phyloP scores from a whole-genome alignment of 2,329 filamentous ascomycete genomes.

The Aureobasidium namibiae region DNA sequence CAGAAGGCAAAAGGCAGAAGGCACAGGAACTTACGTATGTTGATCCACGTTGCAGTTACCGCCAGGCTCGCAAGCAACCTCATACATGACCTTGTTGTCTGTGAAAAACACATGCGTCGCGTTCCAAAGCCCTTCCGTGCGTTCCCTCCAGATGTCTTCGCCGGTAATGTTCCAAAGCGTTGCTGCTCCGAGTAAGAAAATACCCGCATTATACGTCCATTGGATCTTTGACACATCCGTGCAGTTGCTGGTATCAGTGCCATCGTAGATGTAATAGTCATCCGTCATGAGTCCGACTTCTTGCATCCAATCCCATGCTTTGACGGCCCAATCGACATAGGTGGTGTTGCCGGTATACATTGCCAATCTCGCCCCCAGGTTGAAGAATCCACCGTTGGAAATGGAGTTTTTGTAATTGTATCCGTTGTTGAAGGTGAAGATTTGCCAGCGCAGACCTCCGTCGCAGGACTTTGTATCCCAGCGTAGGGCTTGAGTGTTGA shows the following conservation, averaged over 20 bases:
- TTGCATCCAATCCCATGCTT: constrained; percentile 27
- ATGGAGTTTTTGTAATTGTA: constrained; percentile 81
- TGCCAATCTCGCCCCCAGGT: constrained; percentile 54
- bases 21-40: constrained; percentile 26
- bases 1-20: neutral
- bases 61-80: constrained; percentile 54
- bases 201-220: constrained; percentile 43
- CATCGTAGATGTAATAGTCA: constrained; percentile 37
- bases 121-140: constrained; percentile 49
- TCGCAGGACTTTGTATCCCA: constrained; percentile 61
- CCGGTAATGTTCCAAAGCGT: constrained; percentile 50
- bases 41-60: constrained; percentile 60
- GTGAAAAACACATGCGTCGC: constrained; percentile 48
- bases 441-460: constrained; percentile 80
- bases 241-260: constrained; percentile 37
- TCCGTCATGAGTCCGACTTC: constrained; percentile 46
- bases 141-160: constrained; percentile 21
- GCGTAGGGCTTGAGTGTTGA: constrained; percentile 65
- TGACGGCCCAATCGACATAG: constrained; percentile 54
- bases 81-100: constrained; percentile 50
- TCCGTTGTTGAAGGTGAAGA: constrained; percentile 67
- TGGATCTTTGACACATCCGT: constrained; percentile 34
- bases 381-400: constrained; percentile 75
- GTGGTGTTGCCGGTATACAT: constrained; percentile 37
- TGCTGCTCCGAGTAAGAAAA: constrained; percentile 48